Evolutionary conservation across 441 rosid genomes (phyloP), one percentile per base, ranked within the genome.

Genomic region (Populus hybrid): DNA sequence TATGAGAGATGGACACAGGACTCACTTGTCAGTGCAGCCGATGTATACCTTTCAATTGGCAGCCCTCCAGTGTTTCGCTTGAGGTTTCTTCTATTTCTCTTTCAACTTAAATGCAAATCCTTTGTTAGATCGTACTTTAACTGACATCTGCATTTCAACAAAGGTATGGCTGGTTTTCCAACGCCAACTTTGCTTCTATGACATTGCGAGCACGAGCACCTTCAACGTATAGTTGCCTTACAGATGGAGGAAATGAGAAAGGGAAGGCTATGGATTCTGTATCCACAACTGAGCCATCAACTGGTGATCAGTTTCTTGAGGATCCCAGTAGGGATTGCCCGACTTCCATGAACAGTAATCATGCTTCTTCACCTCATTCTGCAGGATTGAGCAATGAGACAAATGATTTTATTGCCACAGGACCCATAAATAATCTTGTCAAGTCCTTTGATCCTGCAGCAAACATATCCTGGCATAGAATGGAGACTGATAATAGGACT

Each of bases 151-250:
- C 70, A 42, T 54, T 16, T 78, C 54, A 78, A 74, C 88, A 88
- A 88, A 96, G 99, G 97, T 96, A 96, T 81, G 99, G 98, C 74
- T 96, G 99, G 99, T 86, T 96, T 79, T 83, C 91, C 72, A 81
- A 82, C 77, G 38, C 80, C 36, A 85, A 87, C 75, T 77, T 86
- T 81, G 88, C 81, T 46, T 80, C 88, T 78, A n/a, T 77, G 73
- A 72, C 72, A 20, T 72, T 79, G 78, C 88, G 84, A 85, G 83
- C 84, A 61, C 79, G 84, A 85, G 83, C 84, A 61, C 79, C 86
- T 78, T 70, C 81, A 66, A 70, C 84, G 77, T 80, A 77, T 42
- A 64, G 85, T 77, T 81, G 72, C 81, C 68, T 79, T 78, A 86
- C 89, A 72, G 74, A 69, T 76, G 90, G 79, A 81, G 88, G 86